Percentiles rank a stretch among this genome's conserved stretches.
These are phyloP conservation scores for Ambrosia artemisiifolia DNA, from an alignment of 129 eudicot genomes.

Conservation along the genomic window DNA sequence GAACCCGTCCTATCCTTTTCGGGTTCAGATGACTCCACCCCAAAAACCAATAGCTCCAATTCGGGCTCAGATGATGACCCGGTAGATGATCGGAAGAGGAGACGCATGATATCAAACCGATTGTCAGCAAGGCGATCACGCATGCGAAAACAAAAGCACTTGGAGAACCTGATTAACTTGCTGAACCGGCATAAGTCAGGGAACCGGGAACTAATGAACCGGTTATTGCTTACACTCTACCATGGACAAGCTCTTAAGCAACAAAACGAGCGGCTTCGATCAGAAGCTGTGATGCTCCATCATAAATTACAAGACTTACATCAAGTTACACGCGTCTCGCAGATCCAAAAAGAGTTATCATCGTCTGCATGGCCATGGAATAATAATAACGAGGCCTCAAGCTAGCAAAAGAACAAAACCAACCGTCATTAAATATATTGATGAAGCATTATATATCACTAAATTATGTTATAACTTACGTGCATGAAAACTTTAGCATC, in stretches of 20 bases:
- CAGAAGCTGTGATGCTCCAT: slow-evolving; percentile 53
- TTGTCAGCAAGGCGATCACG: slow-evolving; percentile 91
- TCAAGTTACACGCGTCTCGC: slow-evolving; percentile 55
- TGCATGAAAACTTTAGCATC: slow-evolving; percentile 20
- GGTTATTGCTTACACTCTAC: slow-evolving; percentile 38
- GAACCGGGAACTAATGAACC: slow-evolving; percentile 71
- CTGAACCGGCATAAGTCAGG: slow-evolving; percentile 49
- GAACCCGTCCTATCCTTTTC: slow-evolving; percentile 54
- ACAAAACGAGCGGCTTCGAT: slow-evolving; percentile 59
- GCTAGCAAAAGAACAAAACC: slow-evolving; percentile 33
- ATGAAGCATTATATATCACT: neutral
- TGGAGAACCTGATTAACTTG: slow-evolving; percentile 70
- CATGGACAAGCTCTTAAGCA: slow-evolving; percentile 40
- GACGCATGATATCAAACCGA: slow-evolving; percentile 92
- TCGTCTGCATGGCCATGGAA: slow-evolving; percentile 65
- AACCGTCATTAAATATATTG: slow-evolving; percentile 38
- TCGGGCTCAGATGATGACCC: slow-evolving; percentile 44
- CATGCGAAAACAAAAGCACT: slow-evolving; percentile 74
- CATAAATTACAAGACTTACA: slow-evolving; percentile 61
- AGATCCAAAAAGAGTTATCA: slow-evolving; percentile 48
- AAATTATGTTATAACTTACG: slow-evolving; percentile 4
- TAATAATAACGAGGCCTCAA: slow-evolving; percentile 42
- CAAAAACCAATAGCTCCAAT: slow-evolving; percentile 19
- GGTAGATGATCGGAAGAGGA: slow-evolving; percentile 62
- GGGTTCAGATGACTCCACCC: slow-evolving; percentile 43